These are phyloP conservation scores for Besnoitia besnoiti DNA, from an alignment of 169 alveolate species.

Conservation along the genomic window DNA sequence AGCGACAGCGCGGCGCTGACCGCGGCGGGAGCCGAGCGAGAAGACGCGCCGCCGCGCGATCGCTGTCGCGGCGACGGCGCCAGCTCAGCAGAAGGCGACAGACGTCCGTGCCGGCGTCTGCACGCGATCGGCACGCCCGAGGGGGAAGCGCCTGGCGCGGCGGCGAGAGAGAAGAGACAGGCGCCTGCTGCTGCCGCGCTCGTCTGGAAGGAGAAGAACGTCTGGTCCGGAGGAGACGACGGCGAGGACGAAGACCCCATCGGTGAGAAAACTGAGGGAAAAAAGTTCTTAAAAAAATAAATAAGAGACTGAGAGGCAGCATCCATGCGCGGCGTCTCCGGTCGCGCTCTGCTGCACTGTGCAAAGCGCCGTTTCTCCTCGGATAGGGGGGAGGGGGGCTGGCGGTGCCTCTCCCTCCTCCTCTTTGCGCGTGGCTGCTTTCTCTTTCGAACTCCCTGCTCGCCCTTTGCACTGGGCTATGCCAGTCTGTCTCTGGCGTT, in stretches of 20 bases:
- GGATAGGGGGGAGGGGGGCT: no score
- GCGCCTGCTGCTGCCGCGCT: no score
- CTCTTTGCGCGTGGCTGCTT: not conserved
- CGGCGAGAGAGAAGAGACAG: no score
- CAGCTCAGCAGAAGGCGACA: no score
- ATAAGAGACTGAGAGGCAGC: not conserved
- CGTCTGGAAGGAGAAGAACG: not conserved
- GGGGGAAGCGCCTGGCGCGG: no score
- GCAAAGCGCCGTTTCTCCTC: no score
- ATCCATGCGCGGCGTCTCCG: not conserved
- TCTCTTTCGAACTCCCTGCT: not conserved
- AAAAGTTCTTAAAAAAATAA: not conserved
- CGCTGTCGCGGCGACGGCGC: no score
- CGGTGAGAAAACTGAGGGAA: not conserved
- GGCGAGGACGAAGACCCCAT: not conserved
- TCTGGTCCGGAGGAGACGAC: not conserved
- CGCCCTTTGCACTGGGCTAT: not conserved
- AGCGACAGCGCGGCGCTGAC: not conserved
- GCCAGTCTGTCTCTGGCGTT: not conserved
- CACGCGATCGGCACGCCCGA: no score
- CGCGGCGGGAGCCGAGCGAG: no score
- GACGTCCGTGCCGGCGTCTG: no score
- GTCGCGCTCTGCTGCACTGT: not conserved
- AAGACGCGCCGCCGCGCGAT: no score
- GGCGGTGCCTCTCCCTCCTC: no score